Conservation (phyloP, 2,329 filamentous ascomycete genomes). For the Claviceps quebecensis region DNA sequence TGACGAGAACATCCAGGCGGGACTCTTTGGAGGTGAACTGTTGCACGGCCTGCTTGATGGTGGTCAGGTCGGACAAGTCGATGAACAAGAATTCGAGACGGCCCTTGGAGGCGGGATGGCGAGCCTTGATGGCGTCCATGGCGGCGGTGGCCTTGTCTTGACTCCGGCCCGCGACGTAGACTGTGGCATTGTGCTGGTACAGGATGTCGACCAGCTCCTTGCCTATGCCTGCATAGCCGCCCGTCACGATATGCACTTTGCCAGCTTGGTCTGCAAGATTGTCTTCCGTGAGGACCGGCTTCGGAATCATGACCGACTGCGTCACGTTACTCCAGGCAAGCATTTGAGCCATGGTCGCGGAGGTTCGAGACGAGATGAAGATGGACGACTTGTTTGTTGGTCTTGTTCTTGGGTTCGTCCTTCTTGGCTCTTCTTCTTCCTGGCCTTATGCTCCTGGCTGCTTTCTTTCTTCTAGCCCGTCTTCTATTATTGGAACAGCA, state of each 20-base stretch:
- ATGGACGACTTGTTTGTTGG: too few species aligned
- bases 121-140: slow-evolving; percentile 27
- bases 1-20: slow-evolving; percentile 26
- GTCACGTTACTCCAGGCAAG: neutral
- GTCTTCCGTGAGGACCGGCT: slow-evolving; percentile 4
- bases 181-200: slow-evolving; percentile 36
- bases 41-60: slow-evolving; percentile 18
- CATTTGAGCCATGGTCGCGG: neutral
- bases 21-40: slow-evolving; percentile 17
- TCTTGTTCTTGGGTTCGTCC: too few species aligned
- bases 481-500: too few species aligned
- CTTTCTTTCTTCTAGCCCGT: too few species aligned
- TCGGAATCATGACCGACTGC: slow-evolving; percentile 4
- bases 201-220: slow-evolving; percentile 38
- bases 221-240: slow-evolving; percentile 30
- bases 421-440: too few species aligned
- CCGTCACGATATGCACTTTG: slow-evolving; percentile 37
- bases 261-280: slow-evolving; percentile 4
- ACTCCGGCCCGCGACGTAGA: slow-evolving; percentile 40
- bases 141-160: slow-evolving; percentile 29
- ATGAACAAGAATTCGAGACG: slow-evolving; percentile 29
- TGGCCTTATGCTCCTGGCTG: too few species aligned
- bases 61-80: slow-evolving; percentile 27
- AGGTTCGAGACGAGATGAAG: neutral
- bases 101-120: slow-evolving; percentile 23